Conservation (phyloP, 1,284 basidiomycete genomes). For the Sanghuangporus weigelae region DNA sequence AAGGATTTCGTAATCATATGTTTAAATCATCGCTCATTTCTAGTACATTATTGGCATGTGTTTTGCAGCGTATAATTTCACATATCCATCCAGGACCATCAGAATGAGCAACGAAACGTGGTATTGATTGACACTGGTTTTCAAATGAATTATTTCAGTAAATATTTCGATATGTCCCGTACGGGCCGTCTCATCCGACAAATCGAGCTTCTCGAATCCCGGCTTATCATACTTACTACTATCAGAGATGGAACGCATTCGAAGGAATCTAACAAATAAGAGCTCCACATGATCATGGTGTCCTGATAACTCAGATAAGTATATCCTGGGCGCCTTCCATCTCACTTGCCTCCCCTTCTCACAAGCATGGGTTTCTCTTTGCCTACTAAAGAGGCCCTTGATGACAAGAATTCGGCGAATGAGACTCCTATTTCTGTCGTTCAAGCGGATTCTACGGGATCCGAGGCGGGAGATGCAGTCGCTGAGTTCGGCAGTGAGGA, state of each 20-base stretch:
- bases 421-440: not conserved
- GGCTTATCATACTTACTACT: not conserved
- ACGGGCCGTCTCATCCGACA: not conserved
- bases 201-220: not conserved
- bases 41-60: not conserved
- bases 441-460: not conserved
- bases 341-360: not conserved
- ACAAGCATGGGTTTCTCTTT: not conserved
- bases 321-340: not conserved
- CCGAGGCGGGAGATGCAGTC: conserved; percentile 3
- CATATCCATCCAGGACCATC: not conserved
- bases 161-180: not conserved
- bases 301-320: not conserved
- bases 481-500: conserved; percentile 23
- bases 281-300: not conserved
- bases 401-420: not conserved
- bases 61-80: not conserved
- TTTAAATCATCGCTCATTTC: not conserved
- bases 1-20: not conserved
- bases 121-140: not conserved
- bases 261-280: not conserved
- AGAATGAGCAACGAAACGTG: not conserved
- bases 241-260: not conserved
- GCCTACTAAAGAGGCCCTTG: not conserved
- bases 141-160: not conserved